These are phyloP conservation scores for Lachancea mirantina DNA, from an alignment of 805 yeast species.

Conservation along the genomic window DNA sequence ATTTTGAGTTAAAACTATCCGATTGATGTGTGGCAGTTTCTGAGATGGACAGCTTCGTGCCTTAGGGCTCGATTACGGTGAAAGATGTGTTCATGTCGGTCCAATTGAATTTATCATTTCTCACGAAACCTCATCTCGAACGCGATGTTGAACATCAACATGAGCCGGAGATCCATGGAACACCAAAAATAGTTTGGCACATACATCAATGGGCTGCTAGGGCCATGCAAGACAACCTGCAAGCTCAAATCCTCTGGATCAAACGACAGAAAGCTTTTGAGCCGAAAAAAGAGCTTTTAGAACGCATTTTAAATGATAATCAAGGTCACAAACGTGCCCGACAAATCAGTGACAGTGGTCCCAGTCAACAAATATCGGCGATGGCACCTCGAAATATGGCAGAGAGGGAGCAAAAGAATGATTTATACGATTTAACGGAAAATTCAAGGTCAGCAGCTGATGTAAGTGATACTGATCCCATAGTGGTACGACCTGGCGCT, in stretches of 20 bases:
- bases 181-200: no score
- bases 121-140: no score
- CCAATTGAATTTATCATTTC: no score
- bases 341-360: neutral
- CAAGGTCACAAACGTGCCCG: neutral
- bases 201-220: no score
- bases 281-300: slow-evolving; percentile 5
- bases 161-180: no score
- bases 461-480: neutral
- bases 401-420: neutral
- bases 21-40: no score
- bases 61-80: no score
- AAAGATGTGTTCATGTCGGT: no score
- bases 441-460: neutral
- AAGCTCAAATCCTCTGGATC: slow-evolving; percentile 7
- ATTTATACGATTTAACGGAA: slow-evolving; percentile 1
- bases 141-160: no score
- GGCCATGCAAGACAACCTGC: slow-evolving; percentile 7
- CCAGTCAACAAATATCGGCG: neutral
- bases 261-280: slow-evolving; percentile 6
- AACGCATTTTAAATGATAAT: slow-evolving; percentile 1
- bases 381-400: neutral
- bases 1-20: no score
- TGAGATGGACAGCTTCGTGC: no score
- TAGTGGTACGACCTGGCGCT: neutral